These are phyloP conservation scores for Leishmania arabica DNA, from an alignment of 208 protist species.

Conservation along the genomic window DNA sequence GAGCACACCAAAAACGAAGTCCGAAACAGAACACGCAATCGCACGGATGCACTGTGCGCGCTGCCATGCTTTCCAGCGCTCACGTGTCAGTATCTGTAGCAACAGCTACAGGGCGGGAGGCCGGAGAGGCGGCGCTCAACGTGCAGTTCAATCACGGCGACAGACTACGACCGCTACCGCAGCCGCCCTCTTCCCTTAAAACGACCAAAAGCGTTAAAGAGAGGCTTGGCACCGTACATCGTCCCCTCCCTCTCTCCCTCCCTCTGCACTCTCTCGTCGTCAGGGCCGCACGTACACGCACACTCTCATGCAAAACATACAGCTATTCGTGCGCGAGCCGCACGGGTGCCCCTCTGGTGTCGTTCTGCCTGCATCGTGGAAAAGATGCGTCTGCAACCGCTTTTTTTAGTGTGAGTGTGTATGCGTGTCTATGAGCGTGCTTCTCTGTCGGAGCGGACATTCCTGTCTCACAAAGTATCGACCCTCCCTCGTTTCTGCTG, in stretches of 20 bases:
- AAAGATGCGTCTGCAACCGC: background rate
- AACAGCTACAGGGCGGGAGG: background rate
- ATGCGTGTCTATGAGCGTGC: background rate
- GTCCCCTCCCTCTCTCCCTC: background rate
- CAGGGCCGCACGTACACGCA: background rate
- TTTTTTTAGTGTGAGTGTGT: background rate
- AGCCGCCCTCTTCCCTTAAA: background rate
- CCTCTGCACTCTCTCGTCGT: background rate
- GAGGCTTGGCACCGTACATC: background rate
- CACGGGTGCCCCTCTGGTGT: background rate
- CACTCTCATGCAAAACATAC: background rate
- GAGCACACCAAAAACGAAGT: no score
- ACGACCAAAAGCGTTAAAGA: background rate
- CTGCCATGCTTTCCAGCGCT: background rate
- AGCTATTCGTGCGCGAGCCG: slow-evolving; percentile 13
- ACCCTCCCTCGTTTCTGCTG: background rate
- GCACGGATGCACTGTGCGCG: background rate
- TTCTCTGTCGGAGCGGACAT: background rate
- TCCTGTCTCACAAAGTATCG: slow-evolving; percentile 8
- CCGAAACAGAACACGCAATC: background rate
- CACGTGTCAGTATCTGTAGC: background rate
- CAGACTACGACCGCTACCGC: background rate
- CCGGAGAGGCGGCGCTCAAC: background rate
- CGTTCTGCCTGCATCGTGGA: background rate
- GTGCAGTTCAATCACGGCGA: background rate